Evolutionary conservation across 768 basidiomycete genomes (phyloP), one percentile per base, ranked within the genome.

Genomic region (Coprinellus aureogranulatus): DNA sequence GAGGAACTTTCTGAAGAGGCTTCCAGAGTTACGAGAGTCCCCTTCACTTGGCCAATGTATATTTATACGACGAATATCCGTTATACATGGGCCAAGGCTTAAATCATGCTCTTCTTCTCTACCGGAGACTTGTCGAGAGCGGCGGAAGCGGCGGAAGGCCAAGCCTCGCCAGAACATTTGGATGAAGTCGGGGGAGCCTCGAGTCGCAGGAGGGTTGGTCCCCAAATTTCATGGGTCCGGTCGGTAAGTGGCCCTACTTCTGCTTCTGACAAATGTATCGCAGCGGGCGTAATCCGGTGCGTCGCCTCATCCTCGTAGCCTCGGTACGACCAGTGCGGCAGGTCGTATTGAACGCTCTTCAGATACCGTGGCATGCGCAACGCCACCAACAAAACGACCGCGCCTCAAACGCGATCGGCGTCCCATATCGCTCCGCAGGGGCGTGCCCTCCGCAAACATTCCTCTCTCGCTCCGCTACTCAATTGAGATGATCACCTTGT

Each of bases 61-160:
- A 31, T 49, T 49, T 27, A 28, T 49, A 49, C 48, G 48, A 49
- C 22, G 26, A 49, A 28, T 49, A 16, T 26, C 48, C 48, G 48
- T 49, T 10, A n/a, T 44, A n/a, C 18, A 4, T n/a, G 18, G 27
- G 18, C 16, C 28, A 46, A 14, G 22, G 14, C 25, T 46, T 22
- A n/a, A 46, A 11, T 3, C 18, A 49, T 16, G 14, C 48, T 49
- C 26, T 27, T 49, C 48, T 18, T 25, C 26, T n/a, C 45, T 28
- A 22, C 22, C 45, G 22, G 10, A 25, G 45, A 14, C 5, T 25
- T 46, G 34, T 34, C 34, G 34, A 34, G 26, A 30, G 26, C 27
- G 22, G 26, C 46, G 27, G 25, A 11, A 23, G 45, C 14, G 27
- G 14, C 27, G 16, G 4, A 18, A 11, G 46, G 46, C 34, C 50